Evolutionary conservation across 2,329 filamentous ascomycete species (phyloP), one percentile per base, ranked within the genome.

Genomic region (Fusarium odoratissimum): DNA sequence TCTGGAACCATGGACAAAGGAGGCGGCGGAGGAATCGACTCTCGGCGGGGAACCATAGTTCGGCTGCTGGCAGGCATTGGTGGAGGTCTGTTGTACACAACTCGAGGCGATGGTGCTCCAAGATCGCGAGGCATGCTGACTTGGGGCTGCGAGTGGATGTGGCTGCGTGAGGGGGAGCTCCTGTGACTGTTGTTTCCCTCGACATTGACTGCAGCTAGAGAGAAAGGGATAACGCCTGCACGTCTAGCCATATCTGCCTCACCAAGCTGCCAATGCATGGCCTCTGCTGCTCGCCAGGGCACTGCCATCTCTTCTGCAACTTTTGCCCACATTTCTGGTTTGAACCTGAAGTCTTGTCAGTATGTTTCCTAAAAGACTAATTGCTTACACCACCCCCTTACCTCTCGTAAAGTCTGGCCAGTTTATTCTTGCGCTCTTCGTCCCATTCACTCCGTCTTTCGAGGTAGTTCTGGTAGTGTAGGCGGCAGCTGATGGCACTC

Each of bases 231-330:
- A 41, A 96, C 94, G 48, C 96, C 96, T 45, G 95, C 95, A 65
- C 95, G 92, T 69, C 93, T 90, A 52, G 95, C 95, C 94, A 99
- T 98, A 77, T 98, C 96, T 76, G 91, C 87, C 81, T 97, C 94
- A 71, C 95, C 95, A 61, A 99, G 87, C 79, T 97, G 93, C 95
- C 96, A 99, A 83, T 98, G 96, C 95, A 98, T 98, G 8, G 94
- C 95, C 83, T 99, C 95, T 52, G 94, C 95, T 23, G 96, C 95
- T 78, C 96, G 90, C 95, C 95, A 98, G 40, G 95, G 96, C 64
- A 98, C 92, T 35, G 91, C 91, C 91, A 99, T 95, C 82, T 98
- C 95, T 81, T 96, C 94, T 45, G 95, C 95, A 28, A 98, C 93
- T 79, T 95, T 96, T 67, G 93, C 91, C 95, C 95, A 99, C 94